Evolutionary conservation across 179 eudicot genomes (phyloP).

Genomic region (Spinacia oleracea): DNA sequence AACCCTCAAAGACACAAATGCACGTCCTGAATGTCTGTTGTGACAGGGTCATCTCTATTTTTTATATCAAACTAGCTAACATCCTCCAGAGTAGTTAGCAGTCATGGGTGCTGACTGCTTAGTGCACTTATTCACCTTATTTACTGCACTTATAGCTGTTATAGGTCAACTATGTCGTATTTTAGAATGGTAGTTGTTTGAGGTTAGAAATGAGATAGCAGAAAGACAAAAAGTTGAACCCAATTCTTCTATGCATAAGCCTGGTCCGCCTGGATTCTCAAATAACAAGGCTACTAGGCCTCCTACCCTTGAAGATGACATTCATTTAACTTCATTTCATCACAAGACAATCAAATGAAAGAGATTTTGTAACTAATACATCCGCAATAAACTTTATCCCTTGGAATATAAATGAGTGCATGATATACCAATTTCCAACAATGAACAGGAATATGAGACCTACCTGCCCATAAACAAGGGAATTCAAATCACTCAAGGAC

Average conservation of each 20-base stretch:
- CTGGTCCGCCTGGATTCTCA: constrained; percentile 3
- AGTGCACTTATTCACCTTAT: not conserved
- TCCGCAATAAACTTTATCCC: not conserved
- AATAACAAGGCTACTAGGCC: not conserved
- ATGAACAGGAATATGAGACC: constrained; percentile 1
- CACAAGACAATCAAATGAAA: not conserved
- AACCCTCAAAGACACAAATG: not conserved
- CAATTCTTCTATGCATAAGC: not conserved
- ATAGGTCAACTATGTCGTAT: not conserved
- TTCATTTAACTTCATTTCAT: not conserved
- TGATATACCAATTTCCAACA: constrained; percentile 1
- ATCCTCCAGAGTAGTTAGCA: not conserved
- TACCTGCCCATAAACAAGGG: constrained; percentile 93
- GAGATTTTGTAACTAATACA: not conserved
- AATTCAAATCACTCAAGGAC: constrained; percentile 87
- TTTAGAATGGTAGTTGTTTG: not conserved
- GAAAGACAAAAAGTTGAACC: not conserved
- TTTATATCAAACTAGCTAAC: not conserved
- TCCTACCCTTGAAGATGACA: not conserved
- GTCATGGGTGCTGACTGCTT: not conserved
- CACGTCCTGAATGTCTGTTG: not conserved
- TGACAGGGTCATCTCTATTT: not conserved
- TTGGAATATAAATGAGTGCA: not conserved
- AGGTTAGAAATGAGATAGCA: constrained; percentile 7
- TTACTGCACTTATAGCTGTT: not conserved